Evolutionary conservation across 2,329 filamentous ascomycete species (phyloP).

Genomic region (Colletotrichum sp.): DNA sequence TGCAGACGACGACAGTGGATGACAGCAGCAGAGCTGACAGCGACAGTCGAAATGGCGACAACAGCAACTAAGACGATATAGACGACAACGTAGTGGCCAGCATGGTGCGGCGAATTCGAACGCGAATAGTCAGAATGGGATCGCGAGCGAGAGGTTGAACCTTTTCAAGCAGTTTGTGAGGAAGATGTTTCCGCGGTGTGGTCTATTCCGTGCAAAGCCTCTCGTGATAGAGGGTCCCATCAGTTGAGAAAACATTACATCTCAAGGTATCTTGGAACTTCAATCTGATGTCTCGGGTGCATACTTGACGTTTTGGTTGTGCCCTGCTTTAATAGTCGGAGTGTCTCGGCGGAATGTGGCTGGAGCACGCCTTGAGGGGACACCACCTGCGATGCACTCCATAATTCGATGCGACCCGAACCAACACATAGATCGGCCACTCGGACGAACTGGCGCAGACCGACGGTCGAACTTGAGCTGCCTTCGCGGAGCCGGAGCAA

Average conservation of each 20-base stretch:
- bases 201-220: too few relatives aligned
- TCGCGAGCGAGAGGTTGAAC: neutral
- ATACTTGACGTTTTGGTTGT: too few relatives aligned
- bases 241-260: too few relatives aligned
- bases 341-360: neutral
- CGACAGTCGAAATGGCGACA: too few relatives aligned
- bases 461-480: neutral
- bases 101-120: rapidly evolving
- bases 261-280: too few relatives aligned
- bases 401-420: neutral
- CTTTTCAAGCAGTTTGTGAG: neutral
- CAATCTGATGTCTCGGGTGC: too few relatives aligned
- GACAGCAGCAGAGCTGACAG: too few relatives aligned
- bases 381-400: neutral
- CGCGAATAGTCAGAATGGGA: neutral
- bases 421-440: neutral
- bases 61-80: too few relatives aligned
- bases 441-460: neutral
- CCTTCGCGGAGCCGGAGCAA: neutral
- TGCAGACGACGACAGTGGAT: too few relatives aligned
- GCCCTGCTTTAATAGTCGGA: neutral
- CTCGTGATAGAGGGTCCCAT: too few relatives aligned
- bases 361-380: neutral
- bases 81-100: rapidly evolving
- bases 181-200: neutral